Percentiles rank a stretch among this genome's conserved stretches.
Evolutionary conservation across 169 alveolate species (phyloP).

Genomic region (Babesia caballi): DNA sequence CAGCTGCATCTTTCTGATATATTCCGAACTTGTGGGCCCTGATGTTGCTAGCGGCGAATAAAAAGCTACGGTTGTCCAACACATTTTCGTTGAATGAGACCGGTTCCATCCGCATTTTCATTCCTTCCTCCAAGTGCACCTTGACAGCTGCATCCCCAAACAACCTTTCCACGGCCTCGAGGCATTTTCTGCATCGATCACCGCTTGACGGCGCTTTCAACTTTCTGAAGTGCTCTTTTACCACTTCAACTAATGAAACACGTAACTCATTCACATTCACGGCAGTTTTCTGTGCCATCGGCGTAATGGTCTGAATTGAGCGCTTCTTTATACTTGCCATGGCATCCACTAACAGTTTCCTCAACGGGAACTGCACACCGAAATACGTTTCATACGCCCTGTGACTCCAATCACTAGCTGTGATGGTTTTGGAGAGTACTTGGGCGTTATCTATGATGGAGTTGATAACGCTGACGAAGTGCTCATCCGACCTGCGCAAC

Average conservation of each 20-base stretch:
- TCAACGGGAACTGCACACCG: conserved; percentile 5
- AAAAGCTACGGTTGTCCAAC: conserved; percentile 1
- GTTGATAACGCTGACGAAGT: conserved; percentile 16
- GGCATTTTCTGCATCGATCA: neutral
- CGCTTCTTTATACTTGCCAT: conserved; percentile 5
- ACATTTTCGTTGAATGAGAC: conserved; percentile 26
- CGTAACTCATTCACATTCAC: neutral
- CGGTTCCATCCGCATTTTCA: neutral
- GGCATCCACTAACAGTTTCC: neutral
- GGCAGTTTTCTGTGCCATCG: neutral
- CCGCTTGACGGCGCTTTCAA: neutral
- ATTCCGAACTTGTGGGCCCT: conserved; percentile 54
- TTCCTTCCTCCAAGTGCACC: neutral
- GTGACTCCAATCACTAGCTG: conserved; percentile 7
- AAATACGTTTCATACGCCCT: conserved; percentile 14
- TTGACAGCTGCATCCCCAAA: neutral
- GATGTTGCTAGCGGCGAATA: conserved; percentile 45
- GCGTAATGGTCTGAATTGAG: neutral
- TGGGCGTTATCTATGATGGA: conserved; percentile 15
- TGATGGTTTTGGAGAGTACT: neutral
- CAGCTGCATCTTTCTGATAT: conserved; percentile 12
- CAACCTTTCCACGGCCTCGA: neutral
- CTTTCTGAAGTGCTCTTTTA: neutral
- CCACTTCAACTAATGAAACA: neutral
- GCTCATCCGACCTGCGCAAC: neutral